Conservation (phyloP, 2,329 filamentous ascomycete species). For the Pseudocercospora crystallina region DNA sequence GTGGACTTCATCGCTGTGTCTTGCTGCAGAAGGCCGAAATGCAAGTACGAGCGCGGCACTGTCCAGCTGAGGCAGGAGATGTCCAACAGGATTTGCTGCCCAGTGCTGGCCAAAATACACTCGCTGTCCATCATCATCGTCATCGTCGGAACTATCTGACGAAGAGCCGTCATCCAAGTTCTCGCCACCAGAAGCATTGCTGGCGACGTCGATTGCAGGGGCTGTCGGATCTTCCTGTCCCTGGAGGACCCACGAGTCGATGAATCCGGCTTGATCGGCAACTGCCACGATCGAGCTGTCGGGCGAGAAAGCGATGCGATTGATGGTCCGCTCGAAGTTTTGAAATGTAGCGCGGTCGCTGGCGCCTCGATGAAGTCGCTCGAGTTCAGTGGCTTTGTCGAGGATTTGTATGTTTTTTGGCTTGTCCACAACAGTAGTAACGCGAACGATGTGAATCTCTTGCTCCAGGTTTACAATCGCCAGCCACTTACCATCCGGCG, state of each 20-base stretch:
- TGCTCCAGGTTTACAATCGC: slow-evolving; percentile 52
- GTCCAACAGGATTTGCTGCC: slow-evolving; percentile 67
- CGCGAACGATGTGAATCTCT: slow-evolving; percentile 49
- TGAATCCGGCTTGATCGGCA: slow-evolving; percentile 77
- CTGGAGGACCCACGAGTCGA: slow-evolving; percentile 81
- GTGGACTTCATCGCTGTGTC: slow-evolving; percentile 25
- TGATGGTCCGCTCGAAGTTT: slow-evolving; percentile 76
- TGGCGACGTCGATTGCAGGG: slow-evolving; percentile 39
- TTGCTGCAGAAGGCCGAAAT: slow-evolving; percentile 42
- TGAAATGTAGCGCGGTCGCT: slow-evolving; percentile 47
- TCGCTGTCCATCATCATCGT: slow-evolving; percentile 53
- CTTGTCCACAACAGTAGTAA: slow-evolving; percentile 43
- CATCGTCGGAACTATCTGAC: slow-evolving; percentile 32
- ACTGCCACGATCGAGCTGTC: slow-evolving; percentile 77
- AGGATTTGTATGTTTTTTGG: slow-evolving; percentile 40
- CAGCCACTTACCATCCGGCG: slow-evolving; percentile 70
- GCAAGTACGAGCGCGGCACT: slow-evolving; percentile 47
- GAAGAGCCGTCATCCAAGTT: slow-evolving; percentile 34
- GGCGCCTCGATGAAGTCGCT: slow-evolving; percentile 31
- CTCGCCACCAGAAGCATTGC: slow-evolving; percentile 27
- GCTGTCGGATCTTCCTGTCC: slow-evolving; percentile 53
- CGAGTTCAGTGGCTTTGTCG: slow-evolving; percentile 39
- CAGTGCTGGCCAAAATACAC: slow-evolving; percentile 65
- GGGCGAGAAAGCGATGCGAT: slow-evolving; percentile 72
- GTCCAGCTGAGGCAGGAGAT: slow-evolving; percentile 47